These are phyloP conservation scores for Pulveroboletus sp. DNA, from an alignment of 768 basidiomycete genomes.

Conservation along the genomic window DNA sequence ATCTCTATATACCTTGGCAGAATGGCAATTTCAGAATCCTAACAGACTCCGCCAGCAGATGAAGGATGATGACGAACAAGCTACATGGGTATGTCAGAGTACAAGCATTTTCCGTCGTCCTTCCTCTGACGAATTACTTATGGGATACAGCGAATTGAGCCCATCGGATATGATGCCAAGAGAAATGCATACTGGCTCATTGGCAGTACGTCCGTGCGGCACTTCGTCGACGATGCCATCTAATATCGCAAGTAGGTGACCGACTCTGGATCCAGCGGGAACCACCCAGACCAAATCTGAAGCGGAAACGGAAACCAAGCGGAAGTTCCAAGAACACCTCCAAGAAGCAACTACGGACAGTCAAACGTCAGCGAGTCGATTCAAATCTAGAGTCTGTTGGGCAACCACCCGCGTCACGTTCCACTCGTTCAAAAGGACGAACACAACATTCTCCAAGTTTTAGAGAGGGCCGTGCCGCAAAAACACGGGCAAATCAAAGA, in stretches of 20 bases:
- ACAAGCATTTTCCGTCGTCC: neutral
- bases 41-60: conserved; percentile 65
- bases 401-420: conserved; percentile 7
- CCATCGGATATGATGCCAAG: conserved; percentile 79
- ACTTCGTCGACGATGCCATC: neutral
- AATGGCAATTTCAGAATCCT: conserved; percentile 89
- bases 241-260: conserved; percentile 48
- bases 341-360: conserved; percentile 14
- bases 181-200: conserved; percentile 84
- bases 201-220: conserved; percentile 47
- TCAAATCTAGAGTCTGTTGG: neutral
- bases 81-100: conserved; percentile 63
- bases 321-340: conserved; percentile 11
- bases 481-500: conserved; percentile 67
- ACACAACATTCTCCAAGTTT: conserved; percentile 26
- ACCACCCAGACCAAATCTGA: conserved; percentile 46
- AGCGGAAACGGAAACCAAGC: conserved; percentile 41
- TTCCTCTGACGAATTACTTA: neutral
- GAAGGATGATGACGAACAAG: conserved; percentile 76
- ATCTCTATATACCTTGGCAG: conserved; percentile 65
- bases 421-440: conserved; percentile 15
- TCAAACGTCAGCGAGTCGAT: conserved; percentile 28
- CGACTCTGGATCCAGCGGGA: conserved; percentile 86
- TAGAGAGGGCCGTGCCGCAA: conserved; percentile 61
- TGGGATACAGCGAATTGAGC: conserved; percentile 67